Base-by-base conservation (phyloP, 352 stramenopile species). In the Phytophthora ohioensis region DNA sequence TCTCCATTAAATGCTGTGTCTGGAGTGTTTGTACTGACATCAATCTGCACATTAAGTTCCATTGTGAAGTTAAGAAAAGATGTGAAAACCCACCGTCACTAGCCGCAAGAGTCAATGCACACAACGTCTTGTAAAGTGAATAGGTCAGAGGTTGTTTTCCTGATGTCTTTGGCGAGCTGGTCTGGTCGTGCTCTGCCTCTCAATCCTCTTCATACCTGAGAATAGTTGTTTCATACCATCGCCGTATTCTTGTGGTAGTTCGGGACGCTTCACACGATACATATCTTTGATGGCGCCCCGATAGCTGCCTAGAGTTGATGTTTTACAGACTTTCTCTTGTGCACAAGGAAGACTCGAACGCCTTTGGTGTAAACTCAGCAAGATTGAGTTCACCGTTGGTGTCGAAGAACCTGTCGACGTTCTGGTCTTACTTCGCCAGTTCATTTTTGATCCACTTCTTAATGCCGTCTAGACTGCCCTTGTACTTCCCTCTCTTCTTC, bases 101-200 rank as follows among this genome's bases (percentile, higher is more conserved):
- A 11, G 15, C 7, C 36, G 17, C 17, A 11, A 49, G 43, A 11
- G 43, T 49, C 21, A 8, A 49, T 27, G 4, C n/a, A 49, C 43
- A 31, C 13, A 32, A 10, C 11, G 21, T 15, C 17, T 49, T 5
- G 43, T 49, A 49, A 3, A 49, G 43, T 11, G n/a, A 49, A 31
- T 49, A 49, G 8, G 43, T 49, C 5, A 49, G 43, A 31, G 43
- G 43, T 8, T 49, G 43, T 17, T 49, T 49, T 32, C 43, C 43
- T 6, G 43, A 49, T 11, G 43, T 27, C 30, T 49, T 49, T 30
- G 43, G 15, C 12, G 43, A 12, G 17, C 43, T 49, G 17, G 41
- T n/a, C 41, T 47, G 41, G 21, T 27, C 21, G 21, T 27, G 21
- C 21, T 27, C 21, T 27, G 21, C 21, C 21, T 41, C 10, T 41